Evolutionary conservation across 768 basidiomycete genomes (phyloP).

Genomic region (Amanita jacksonii): DNA sequence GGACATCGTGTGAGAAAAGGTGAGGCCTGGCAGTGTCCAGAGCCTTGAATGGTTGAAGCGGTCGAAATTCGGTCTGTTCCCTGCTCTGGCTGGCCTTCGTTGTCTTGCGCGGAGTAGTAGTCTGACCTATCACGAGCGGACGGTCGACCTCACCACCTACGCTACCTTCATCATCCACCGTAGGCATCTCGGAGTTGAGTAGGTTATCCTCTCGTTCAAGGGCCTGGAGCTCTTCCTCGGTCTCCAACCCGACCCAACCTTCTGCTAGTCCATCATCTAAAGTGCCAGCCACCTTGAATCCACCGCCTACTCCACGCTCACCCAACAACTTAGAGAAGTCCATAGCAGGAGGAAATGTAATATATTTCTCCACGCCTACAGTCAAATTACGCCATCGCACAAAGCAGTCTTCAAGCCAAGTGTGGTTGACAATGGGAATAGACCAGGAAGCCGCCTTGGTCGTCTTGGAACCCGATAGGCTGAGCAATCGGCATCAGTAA

Average conservation of each 20-base stretch:
- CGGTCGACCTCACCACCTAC: slow-evolving; percentile 6
- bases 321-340: slow-evolving; percentile 47
- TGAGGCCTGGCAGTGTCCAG: no score
- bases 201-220: slow-evolving; percentile 8
- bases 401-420: slow-evolving; percentile 89
- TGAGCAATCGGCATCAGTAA: slow-evolving; percentile 10
- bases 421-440: slow-evolving; percentile 82
- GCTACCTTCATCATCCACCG: slow-evolving; percentile 4
- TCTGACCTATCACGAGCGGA: slow-evolving; percentile 3
- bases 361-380: slow-evolving; percentile 56
- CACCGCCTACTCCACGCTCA: slow-evolving; percentile 28
- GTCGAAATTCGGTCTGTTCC: neutral
- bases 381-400: slow-evolving; percentile 66
- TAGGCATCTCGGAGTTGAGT: slow-evolving; percentile 4
- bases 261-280: slow-evolving; percentile 8
- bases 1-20: no score
- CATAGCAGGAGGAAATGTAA: slow-evolving; percentile 54
- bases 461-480: slow-evolving; percentile 49
- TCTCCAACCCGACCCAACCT: slow-evolving; percentile 6
- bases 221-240: slow-evolving; percentile 4
- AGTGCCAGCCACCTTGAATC: slow-evolving; percentile 6
- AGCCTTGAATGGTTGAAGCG: no score
- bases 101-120: neutral
- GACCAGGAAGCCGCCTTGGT: slow-evolving; percentile 69
- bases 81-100: neutral